These are phyloP conservation scores for Macadamia tetraphylla DNA, from an alignment of 164 flowering plant species.

Conservation along the genomic window DNA sequence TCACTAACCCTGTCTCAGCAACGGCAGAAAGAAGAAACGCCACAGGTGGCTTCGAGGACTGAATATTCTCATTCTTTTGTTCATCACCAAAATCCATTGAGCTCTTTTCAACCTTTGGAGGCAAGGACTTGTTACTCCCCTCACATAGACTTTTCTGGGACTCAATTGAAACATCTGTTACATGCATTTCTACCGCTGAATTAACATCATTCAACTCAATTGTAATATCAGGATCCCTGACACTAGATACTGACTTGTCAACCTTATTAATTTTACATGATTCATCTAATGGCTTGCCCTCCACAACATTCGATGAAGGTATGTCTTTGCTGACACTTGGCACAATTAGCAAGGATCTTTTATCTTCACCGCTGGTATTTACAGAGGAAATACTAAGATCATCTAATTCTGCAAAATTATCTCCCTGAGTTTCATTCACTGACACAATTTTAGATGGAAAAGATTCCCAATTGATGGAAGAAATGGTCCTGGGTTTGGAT, in stretches of 20 bases:
- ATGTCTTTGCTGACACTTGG: conserved; percentile 10
- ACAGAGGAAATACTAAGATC: conserved; percentile 22
- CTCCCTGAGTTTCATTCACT: conserved; percentile 19
- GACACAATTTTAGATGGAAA: conserved; percentile 19
- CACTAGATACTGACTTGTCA: conserved; percentile 13
- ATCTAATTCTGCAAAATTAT: conserved; percentile 18
- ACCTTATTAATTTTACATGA: conserved; percentile 8
- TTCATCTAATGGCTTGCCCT: conserved; percentile 38
- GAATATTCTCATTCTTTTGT: conserved; percentile 29
- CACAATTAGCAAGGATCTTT: conserved; percentile 18
- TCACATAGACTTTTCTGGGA: conserved; percentile 18
- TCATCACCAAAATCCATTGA: conserved; percentile 20
- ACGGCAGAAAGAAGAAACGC: conserved; percentile 72
- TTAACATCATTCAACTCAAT: conserved; percentile 7
- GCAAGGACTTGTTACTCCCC: conserved; percentile 16
- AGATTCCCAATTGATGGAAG: conserved; percentile 61
- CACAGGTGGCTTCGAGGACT: conserved; percentile 42
- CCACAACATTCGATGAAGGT: conserved; percentile 35
- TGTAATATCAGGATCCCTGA: conserved; percentile 15
- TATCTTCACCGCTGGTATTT: conserved; percentile 22
- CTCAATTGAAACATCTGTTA: conserved; percentile 20
- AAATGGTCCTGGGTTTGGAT: conserved; percentile 37
- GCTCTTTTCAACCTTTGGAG: conserved; percentile 35
- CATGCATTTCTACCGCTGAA: background rate
- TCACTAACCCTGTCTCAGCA: conserved; percentile 81